Percentiles rank a stretch among this genome's conserved stretches.
Conservation (phyloP, 1,139 yeast genomes). For the Martiniozyma asiatica region DNA sequence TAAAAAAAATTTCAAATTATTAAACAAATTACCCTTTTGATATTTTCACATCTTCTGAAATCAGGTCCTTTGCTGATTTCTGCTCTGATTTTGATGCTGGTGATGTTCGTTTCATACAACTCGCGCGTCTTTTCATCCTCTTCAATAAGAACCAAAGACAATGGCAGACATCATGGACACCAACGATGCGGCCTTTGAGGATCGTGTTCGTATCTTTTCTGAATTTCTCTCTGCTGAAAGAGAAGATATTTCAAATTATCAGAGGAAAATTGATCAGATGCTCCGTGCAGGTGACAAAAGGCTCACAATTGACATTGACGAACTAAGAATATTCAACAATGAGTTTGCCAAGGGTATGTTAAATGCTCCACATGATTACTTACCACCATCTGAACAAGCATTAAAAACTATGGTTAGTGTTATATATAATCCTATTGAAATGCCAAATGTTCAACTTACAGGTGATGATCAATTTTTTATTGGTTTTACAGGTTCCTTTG, state of each 20-base stretch:
- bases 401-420: constrained; percentile 70
- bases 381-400: constrained; percentile 88
- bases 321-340: constrained; percentile 72
- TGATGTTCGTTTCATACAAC: too few relatives aligned
- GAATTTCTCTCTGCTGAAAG: constrained; percentile 59
- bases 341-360: constrained; percentile 72
- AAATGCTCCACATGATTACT: constrained; percentile 65
- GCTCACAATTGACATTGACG: constrained; percentile 70
- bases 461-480: constrained; percentile 61
- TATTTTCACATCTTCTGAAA: too few relatives aligned
- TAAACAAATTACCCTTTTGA: too few relatives aligned
- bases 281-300: constrained; percentile 55
- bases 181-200: constrained; percentile 32
- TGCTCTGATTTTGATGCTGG: too few relatives aligned
- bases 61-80: too few relatives aligned
- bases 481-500: constrained; percentile 86
- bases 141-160: too few relatives aligned
- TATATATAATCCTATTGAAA: constrained; percentile 45
- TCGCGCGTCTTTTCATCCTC: too few relatives aligned
- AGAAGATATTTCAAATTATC: constrained; percentile 42
- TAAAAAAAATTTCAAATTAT: too few relatives aligned
- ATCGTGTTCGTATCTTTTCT: constrained; percentile 77
- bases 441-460: constrained; percentile 38
- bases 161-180: constrained; percentile 19
- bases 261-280: constrained; percentile 61